Evolutionary conservation across 805 yeast genomes (phyloP).

Genomic region (Maudiozyma turicensis): DNA sequence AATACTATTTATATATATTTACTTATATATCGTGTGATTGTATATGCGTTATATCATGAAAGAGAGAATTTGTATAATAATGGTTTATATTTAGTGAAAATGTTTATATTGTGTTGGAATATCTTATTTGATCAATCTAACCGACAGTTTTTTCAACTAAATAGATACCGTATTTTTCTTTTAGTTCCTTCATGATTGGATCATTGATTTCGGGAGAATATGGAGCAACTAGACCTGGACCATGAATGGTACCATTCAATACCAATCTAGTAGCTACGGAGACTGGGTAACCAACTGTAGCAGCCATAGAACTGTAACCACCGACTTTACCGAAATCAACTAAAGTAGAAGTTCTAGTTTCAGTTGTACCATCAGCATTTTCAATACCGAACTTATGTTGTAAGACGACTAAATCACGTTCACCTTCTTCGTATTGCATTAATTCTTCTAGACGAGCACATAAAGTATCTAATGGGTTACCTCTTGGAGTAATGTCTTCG

Average conservation of each 20-base stretch:
- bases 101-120: not conserved
- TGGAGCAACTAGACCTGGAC: constrained; percentile 88
- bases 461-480: constrained; percentile 89
- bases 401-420: constrained; percentile 88
- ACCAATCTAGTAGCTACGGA: constrained; percentile 89
- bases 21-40: too few species aligned
- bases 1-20: too few species aligned
- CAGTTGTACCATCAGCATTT: constrained; percentile 87
- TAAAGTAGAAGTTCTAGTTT: constrained; percentile 89
- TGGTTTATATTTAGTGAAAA: not conserved
- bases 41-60: too few species aligned
- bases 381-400: constrained; percentile 98
- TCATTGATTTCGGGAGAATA: constrained; percentile 82
- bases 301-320: constrained; percentile 97
- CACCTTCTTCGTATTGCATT: constrained; percentile 94
- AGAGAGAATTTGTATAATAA: not conserved
- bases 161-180: constrained; percentile 81
- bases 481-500: constrained; percentile 71
- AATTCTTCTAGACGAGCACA: constrained; percentile 92
- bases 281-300: constrained; percentile 96
- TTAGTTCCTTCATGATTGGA: constrained; percentile 83
- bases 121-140: not conserved
- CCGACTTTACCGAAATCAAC: constrained; percentile 85
- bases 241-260: constrained; percentile 65
- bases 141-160: constrained; percentile 73